These are phyloP conservation scores for Fraxinus cuspidata DNA, from an alignment of 257 asterid genomes.

Conservation along the genomic window DNA sequence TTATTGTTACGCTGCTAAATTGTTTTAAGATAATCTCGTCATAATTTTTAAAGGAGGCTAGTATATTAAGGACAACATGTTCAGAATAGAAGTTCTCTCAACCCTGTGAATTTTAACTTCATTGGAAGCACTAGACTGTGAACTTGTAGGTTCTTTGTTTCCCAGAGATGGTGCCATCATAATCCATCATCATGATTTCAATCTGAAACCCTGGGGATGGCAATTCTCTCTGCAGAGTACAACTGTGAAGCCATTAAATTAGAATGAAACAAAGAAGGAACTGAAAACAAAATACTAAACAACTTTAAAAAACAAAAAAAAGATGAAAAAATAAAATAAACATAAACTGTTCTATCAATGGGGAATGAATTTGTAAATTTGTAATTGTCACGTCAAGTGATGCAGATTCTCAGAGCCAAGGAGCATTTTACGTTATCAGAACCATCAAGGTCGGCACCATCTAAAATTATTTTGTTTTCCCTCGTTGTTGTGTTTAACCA, in stretches of 20 bases:
- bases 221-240: constrained; percentile 71
- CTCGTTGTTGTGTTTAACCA: constrained; percentile 92
- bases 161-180: too few relatives aligned
- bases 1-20: too few relatives aligned
- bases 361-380: neutral
- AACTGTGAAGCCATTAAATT: neutral
- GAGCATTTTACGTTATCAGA: constrained; percentile 67
- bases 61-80: too few relatives aligned
- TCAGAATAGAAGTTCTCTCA: constrained; percentile 47
- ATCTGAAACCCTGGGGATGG: constrained; percentile 93
- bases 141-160: constrained; percentile 31
- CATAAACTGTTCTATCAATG: neutral
- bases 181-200: constrained; percentile 88
- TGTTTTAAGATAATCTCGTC: too few relatives aligned
- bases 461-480: constrained; percentile 74
- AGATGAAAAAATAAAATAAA: neutral
- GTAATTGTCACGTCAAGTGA: neutral
- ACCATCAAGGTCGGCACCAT: constrained; percentile 63
- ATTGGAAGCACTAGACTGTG: constrained; percentile 27
- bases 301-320: neutral
- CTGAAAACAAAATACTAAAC: neutral
- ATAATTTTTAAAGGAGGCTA: too few relatives aligned
- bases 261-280: neutral
- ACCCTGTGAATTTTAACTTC: too few relatives aligned
- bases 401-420: constrained; percentile 12